Evolutionary conservation across 73 alveolate species (phyloP).

Genomic region (Tetrahymena borealis): DNA sequence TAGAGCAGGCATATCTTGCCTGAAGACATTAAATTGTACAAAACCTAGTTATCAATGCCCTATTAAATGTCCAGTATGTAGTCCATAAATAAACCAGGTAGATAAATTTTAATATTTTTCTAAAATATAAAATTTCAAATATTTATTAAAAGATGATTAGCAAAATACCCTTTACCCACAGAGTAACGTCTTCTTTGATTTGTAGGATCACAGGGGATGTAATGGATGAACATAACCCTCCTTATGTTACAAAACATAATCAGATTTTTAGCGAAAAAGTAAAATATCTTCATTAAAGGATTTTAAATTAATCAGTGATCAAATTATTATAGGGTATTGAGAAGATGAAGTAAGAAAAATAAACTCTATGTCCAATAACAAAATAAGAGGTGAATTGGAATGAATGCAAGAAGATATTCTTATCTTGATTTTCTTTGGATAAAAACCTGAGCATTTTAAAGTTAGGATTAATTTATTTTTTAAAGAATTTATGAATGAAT

Average conservation of each 20-base stretch:
- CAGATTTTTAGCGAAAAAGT: not conserved
- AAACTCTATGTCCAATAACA: not conserved
- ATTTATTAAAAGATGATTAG: not conserved
- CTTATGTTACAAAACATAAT: not conserved
- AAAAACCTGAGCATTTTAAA: not conserved
- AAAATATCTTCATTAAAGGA: not conserved
- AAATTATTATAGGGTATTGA: not conserved
- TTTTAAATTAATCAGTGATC: not conserved
- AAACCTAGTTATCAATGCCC: not conserved
- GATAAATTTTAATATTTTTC: not conserved
- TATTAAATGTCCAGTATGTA: not conserved
- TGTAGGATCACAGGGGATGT: not conserved
- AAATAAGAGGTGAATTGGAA: not conserved
- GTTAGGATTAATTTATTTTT: not conserved
- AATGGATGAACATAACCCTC: not conserved
- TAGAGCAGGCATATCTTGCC: not conserved
- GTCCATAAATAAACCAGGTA: not conserved
- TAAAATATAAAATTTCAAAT: not conserved
- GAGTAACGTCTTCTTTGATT: not conserved
- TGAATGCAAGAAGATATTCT: not conserved
- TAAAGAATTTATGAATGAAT: not conserved
- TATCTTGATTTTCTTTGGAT: not conserved
- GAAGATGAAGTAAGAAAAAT: not conserved
- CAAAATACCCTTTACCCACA: not conserved
- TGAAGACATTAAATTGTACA: not conserved